phyloP scores from a whole-genome alignment of 805 yeast species.

The Diddensiella transvaalensis region DNA sequence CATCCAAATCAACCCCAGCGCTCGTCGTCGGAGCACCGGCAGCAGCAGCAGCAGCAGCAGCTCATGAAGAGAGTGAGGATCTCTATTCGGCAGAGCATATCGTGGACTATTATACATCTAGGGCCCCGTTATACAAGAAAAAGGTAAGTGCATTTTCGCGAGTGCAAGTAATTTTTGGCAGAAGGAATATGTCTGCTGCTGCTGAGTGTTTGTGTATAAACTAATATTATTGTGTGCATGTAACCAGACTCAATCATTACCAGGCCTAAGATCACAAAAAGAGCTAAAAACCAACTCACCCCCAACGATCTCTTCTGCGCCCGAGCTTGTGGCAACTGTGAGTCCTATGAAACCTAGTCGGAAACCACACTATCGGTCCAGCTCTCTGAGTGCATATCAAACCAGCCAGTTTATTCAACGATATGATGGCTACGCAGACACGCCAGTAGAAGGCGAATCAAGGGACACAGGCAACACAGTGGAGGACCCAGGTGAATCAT shows the following conservation, averaged over 20 bases:
- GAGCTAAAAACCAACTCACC: not conserved
- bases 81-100: not conserved
- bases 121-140: not conserved
- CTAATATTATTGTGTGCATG: too few species aligned
- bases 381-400: not conserved
- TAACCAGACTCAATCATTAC: not conserved
- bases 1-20: too few species aligned
- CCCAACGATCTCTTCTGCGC: not conserved
- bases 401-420: not conserved
- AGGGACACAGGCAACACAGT: not conserved
- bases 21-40: too few species aligned
- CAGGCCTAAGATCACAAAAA: not conserved
- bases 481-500: not conserved
- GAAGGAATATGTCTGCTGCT: too few species aligned
- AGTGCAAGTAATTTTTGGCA: too few species aligned
- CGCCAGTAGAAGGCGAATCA: not conserved
- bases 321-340: slow-evolving; percentile 18
- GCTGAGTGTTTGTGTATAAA: too few species aligned
- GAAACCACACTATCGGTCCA: not conserved
- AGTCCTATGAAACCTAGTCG: slow-evolving; percentile 3
- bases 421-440: not conserved
- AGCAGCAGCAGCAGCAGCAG: not conserved
- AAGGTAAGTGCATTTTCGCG: not conserved
- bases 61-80: not conserved
- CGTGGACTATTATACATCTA: not conserved